phyloP scores from a whole-genome alignment of 2,329 filamentous ascomycete species.

The Lecanosticta acicola region DNA sequence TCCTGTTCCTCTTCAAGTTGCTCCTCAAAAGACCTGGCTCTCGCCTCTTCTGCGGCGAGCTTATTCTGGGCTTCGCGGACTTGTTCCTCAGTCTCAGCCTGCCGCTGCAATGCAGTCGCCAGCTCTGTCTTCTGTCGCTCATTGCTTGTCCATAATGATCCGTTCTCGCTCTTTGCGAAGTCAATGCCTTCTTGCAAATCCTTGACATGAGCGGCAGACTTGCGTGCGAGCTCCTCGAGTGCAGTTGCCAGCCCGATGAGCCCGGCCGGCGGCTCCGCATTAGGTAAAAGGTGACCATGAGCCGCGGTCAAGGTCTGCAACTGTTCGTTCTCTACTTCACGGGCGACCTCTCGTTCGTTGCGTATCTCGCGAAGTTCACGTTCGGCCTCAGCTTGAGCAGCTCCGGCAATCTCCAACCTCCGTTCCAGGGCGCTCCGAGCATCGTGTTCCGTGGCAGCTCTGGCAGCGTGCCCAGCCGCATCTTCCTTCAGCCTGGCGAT shows the following conservation, averaged over 20 bases:
- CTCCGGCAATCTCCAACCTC: conserved; percentile 36
- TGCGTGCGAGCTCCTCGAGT: conserved; percentile 42
- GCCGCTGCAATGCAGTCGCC: conserved; percentile 26
- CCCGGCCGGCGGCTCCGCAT: conserved; percentile 33
- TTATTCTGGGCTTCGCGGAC: conserved; percentile 37
- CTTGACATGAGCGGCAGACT: conserved; percentile 40
- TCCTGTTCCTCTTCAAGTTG: conserved; percentile 61
- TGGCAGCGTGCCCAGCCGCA: conserved; percentile 56
- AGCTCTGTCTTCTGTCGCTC: conserved; percentile 37
- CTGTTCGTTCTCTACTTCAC: conserved; percentile 38
- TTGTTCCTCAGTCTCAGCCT: conserved; percentile 35
- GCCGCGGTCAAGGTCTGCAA: conserved; percentile 30
- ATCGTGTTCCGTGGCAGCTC: conserved; percentile 55
- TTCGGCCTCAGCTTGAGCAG: conserved; percentile 27
- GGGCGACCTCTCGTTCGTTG: conserved; percentile 51
- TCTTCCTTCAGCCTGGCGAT: conserved; percentile 55
- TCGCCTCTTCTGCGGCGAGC: conserved; percentile 44
- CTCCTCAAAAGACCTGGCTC: conserved; percentile 41
- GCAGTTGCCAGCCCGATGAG: conserved; percentile 35
- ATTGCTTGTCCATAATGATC: conserved; percentile 35
- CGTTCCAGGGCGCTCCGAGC: conserved; percentile 57
- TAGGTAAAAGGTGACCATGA: conserved; percentile 37
- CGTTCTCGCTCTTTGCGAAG: conserved; percentile 44
- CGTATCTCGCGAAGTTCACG: conserved; percentile 48
- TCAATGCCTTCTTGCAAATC: conserved; percentile 44